Conservation (phyloP, 2,329 filamentous ascomycete species). For the Amesomyces nigricolor region DNA sequence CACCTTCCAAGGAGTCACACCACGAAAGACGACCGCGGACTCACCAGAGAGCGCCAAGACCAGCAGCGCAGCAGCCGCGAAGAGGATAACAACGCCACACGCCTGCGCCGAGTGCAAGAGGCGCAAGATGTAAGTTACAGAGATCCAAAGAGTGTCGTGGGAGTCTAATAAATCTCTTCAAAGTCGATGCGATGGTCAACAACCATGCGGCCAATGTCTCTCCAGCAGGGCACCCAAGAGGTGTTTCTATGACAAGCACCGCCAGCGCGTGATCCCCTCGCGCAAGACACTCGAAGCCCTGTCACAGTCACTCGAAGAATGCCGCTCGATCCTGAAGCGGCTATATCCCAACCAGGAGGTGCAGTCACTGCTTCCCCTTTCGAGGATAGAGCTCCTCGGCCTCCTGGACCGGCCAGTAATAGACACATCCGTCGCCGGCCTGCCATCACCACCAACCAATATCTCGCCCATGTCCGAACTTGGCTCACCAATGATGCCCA, state of each 20-base stretch:
- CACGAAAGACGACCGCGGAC: slow-evolving; percentile 43
- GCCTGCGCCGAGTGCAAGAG: slow-evolving; percentile 74
- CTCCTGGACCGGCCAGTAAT: slow-evolving; percentile 45
- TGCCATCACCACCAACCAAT: slow-evolving; percentile 51
- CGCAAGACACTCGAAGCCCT: slow-evolving; percentile 65
- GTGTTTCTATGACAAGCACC: slow-evolving; percentile 76
- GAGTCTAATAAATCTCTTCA: slow-evolving; percentile 26
- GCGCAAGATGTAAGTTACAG: slow-evolving; percentile 59
- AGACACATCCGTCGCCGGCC: slow-evolving; percentile 36
- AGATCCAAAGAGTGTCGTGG: background rate
- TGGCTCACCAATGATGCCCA: slow-evolving; percentile 45
- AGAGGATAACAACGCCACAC: slow-evolving; percentile 53
- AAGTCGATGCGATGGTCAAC: slow-evolving; percentile 69
- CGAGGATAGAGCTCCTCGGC: slow-evolving; percentile 54
- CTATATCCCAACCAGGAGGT: slow-evolving; percentile 55
- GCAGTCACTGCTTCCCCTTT: slow-evolving; percentile 47
- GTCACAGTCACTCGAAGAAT: slow-evolving; percentile 61
- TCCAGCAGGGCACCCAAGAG: slow-evolving; percentile 74
- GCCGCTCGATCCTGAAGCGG: slow-evolving; percentile 55
- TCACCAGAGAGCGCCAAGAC: slow-evolving; percentile 37
- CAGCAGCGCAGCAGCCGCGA: slow-evolving; percentile 35
- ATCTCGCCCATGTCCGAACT: slow-evolving; percentile 45
- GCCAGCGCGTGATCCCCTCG: slow-evolving; percentile 69
- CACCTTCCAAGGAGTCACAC: slow-evolving; percentile 49
- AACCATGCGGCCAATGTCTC: slow-evolving; percentile 76